Percentiles rank a stretch among this genome's conserved stretches.
Evolutionary conservation across 371 early-diverging fungal species (phyloP).

Genomic region (Rhizomucor miehei): DNA sequence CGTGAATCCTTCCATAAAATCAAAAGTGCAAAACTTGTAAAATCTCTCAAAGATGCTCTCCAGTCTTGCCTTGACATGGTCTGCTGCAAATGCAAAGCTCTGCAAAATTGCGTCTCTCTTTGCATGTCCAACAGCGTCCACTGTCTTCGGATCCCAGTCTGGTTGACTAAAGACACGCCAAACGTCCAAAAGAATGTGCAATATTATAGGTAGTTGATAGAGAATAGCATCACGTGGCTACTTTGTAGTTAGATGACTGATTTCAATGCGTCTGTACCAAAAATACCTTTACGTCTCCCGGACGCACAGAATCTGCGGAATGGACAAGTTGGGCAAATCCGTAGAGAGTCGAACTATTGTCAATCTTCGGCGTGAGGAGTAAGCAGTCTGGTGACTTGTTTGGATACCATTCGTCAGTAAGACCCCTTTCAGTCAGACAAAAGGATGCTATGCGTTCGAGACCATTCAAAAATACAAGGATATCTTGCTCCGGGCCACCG

Average conservation of each 20-base stretch:
- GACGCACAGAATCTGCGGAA: constrained; percentile 12
- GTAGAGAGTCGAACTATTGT: constrained; percentile 23
- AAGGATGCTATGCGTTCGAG: constrained; percentile 64
- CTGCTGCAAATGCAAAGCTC: constrained; percentile 42
- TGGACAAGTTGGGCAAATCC: constrained; percentile 34
- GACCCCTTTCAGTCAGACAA: constrained; percentile 50
- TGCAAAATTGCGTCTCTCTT: constrained; percentile 43
- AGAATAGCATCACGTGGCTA: constrained; percentile 50
- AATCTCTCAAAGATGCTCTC: constrained; percentile 56
- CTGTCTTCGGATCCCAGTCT: constrained; percentile 16
- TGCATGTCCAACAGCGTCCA: constrained; percentile 26
- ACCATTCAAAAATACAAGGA: constrained; percentile 58
- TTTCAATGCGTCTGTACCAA: not conserved
- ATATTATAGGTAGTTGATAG: constrained; percentile 51
- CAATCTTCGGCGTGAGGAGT: constrained; percentile 17
- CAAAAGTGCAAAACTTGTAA: constrained; percentile 52
- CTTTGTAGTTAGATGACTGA: not conserved
- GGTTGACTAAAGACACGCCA: constrained; percentile 52
- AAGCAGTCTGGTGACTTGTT: constrained; percentile 5
- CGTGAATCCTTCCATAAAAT: constrained; percentile 62
- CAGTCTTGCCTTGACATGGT: constrained; percentile 49
- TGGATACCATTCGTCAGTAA: constrained; percentile 39
- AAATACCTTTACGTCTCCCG: constrained; percentile 29
- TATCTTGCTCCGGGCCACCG: constrained; percentile 48
- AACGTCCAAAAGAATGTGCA: constrained; percentile 50